phyloP scores from a whole-genome alignment of 2,329 filamentous ascomycete genomes.

The Bisporella sp. region DNA sequence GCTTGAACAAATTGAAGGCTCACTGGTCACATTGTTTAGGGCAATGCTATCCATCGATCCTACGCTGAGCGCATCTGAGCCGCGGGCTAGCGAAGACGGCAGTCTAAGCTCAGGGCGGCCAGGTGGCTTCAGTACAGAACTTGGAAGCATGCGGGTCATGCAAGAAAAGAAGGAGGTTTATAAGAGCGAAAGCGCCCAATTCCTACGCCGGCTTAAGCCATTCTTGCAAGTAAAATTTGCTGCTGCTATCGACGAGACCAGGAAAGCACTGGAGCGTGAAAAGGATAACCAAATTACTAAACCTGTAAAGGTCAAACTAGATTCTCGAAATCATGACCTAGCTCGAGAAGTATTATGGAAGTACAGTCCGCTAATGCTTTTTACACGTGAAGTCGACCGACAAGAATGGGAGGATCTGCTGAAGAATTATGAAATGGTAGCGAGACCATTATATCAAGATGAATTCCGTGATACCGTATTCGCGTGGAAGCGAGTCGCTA shows the following conservation, averaged over 20 bases:
- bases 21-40: conserved; percentile 78
- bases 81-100: conserved; percentile 33
- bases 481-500: conserved; percentile 73
- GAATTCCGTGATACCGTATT: conserved; percentile 74
- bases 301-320: conserved; percentile 53
- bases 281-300: conserved; percentile 46
- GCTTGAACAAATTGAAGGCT: conserved; percentile 68
- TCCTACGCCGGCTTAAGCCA: conserved; percentile 72
- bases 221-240: conserved; percentile 81
- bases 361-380: conserved; percentile 81
- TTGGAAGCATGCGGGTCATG: conserved; percentile 83
- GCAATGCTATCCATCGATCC: conserved; percentile 93
- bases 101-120: conserved; percentile 28
- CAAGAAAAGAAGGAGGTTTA: conserved; percentile 94
- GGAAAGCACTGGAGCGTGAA: conserved; percentile 45
- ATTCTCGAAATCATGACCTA: conserved; percentile 62
- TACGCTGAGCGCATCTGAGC: conserved; percentile 46
- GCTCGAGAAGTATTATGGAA: conserved; percentile 75
- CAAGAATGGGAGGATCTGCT: conserved; percentile 76
- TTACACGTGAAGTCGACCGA: conserved; percentile 76
- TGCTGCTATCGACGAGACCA: conserved; percentile 63
- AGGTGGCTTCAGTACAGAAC: conserved; percentile 41
- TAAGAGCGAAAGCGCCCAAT: conserved; percentile 64
- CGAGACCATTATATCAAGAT: conserved; percentile 68
- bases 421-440: conserved; percentile 72